phyloP scores from a whole-genome alignment of 2,329 filamentous ascomycete species.

The Neonectria faginata region DNA sequence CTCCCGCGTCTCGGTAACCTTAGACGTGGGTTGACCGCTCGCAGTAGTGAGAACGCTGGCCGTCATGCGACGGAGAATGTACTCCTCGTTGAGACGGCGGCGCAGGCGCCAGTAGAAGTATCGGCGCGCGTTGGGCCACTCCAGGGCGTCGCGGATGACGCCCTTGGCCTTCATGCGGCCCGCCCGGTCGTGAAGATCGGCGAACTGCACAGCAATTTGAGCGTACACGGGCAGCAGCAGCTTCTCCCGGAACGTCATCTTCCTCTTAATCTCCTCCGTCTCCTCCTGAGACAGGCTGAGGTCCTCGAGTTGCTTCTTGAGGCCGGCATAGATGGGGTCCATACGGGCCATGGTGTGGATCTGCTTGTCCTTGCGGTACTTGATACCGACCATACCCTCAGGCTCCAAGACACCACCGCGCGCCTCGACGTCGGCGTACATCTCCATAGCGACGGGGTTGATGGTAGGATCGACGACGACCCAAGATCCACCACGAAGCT shows the following conservation, averaged over 20 bases:
- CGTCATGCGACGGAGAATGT: conserved; percentile 91
- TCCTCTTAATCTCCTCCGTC: conserved; percentile 80
- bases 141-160: conserved; percentile 83
- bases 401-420: conserved; percentile 98
- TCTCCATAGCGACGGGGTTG: conserved; percentile 97
- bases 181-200: conserved; percentile 95
- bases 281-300: conserved; percentile 76
- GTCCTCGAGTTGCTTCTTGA: conserved; percentile 81
- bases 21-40: conserved; percentile 50
- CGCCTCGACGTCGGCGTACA: conserved; percentile 96
- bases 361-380: conserved; percentile 97
- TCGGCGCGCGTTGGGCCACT: conserved; percentile 89
- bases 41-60: conserved; percentile 52
- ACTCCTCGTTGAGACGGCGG: conserved; percentile 95
- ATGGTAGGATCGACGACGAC: conserved; percentile 99
- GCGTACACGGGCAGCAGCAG: conserved; percentile 91
- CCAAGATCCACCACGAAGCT: conserved; percentile 99
- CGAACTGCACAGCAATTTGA: conserved; percentile 96
- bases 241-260: conserved; percentile 89
- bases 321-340: conserved; percentile 83
- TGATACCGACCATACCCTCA: conserved; percentile 98
- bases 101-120: conserved; percentile 99
- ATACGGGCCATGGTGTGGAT: conserved; percentile 97
- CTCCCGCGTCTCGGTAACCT: conserved; percentile 67
- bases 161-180: conserved; percentile 99